Evolutionary conservation across 345 rosid genomes (phyloP).

Genomic region (Arabidopsis suecica): DNA sequence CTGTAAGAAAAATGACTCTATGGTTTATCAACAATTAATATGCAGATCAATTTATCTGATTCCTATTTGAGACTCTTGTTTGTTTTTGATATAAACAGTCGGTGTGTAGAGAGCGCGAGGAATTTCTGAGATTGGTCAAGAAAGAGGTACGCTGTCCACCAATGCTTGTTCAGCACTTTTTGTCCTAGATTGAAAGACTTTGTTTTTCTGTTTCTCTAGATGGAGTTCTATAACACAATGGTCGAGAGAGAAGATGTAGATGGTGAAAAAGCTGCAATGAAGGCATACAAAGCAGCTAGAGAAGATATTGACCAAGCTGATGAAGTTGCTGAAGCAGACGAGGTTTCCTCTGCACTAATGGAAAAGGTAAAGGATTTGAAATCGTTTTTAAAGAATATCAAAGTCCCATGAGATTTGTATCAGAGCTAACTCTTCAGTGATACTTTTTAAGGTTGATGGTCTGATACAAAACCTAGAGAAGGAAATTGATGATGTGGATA

Average conservation of each 20-base stretch:
- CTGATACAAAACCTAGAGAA: slow-evolving; percentile 89
- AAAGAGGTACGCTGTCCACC: slow-evolving; percentile 69
- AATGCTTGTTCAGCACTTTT: slow-evolving; percentile 14
- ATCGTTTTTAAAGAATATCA: background rate
- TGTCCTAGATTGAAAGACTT: background rate
- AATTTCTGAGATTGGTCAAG: slow-evolving; percentile 78
- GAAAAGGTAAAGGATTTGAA: slow-evolving; percentile 57
- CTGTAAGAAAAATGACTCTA: slow-evolving; percentile 59
- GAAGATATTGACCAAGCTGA: slow-evolving; percentile 60
- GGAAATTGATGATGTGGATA: slow-evolving; percentile 88
- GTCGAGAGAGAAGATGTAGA: slow-evolving; percentile 74
- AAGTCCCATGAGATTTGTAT: slow-evolving; percentile 10
- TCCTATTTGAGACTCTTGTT: slow-evolving; percentile 29
- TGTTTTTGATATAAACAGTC: slow-evolving; percentile 61
- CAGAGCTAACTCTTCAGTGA: slow-evolving; percentile 27
- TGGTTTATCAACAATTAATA: slow-evolving; percentile 20
- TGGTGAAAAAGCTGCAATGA: slow-evolving; percentile 71
- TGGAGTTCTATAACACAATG: slow-evolving; percentile 85
- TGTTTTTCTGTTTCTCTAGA: slow-evolving; percentile 52
- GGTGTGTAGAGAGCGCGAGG: slow-evolving; percentile 88
- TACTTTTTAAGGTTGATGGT: slow-evolving; percentile 65
- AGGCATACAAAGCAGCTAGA: slow-evolving; percentile 86
- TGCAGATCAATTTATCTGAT: slow-evolving; percentile 15
- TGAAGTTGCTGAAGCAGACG: slow-evolving; percentile 59
- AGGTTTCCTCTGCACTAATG: slow-evolving; percentile 80